Base-by-base conservation (phyloP, 495 filamentous ascomycete species). In the Penicillium riverlandense region DNA sequence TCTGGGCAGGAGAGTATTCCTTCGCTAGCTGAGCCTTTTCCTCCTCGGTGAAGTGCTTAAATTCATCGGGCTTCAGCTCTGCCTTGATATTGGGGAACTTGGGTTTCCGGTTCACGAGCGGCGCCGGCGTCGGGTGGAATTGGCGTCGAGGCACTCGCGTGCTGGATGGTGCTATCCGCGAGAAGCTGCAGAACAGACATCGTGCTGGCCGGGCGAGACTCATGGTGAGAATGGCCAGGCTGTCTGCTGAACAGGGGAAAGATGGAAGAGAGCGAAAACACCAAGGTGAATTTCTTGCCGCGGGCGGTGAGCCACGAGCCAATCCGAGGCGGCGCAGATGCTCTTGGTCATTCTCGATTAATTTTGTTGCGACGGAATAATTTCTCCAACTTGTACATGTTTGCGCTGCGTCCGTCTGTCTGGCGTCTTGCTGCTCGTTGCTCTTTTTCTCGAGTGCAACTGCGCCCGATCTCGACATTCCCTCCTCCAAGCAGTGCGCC, bases 1-100 rank as follows among this genome's bases (percentile, higher is more conserved):
- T 70, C 66, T 98, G 92, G 48, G 82, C 76, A 11, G 83, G 75
- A 6, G 86, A 85, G 72, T 95, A 97, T 45, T 74, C 69, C 50
- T 79, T 68, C 29, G 60, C 52, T 32, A 97, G 73, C 11, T 63
- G 52, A 11, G 69, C 73, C 53, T 82, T 76, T 58, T 96, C 85
- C 34, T 80, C 75, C 37, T 70, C 62, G 4, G 82, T 81, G 69
- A 94, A 96, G 6, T 70, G 56, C 47, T 76, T 65, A 60, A 83
- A 84, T 49, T 53, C 73, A 46, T 43, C 65, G 43, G 45, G 76
- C 60, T 54, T 62, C 44, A 58, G 40, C n/a, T 34, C 32, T 7
- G 32, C 10, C 32, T 54, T 51, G 13, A 54, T 45, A 48, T 52
- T 58, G 40, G 49, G 56, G 45, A 52, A 42, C 37, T 58, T 61